Base-by-base conservation (phyloP, 495 filamentous ascomycete genomes). In the Extremus antarcticus region DNA sequence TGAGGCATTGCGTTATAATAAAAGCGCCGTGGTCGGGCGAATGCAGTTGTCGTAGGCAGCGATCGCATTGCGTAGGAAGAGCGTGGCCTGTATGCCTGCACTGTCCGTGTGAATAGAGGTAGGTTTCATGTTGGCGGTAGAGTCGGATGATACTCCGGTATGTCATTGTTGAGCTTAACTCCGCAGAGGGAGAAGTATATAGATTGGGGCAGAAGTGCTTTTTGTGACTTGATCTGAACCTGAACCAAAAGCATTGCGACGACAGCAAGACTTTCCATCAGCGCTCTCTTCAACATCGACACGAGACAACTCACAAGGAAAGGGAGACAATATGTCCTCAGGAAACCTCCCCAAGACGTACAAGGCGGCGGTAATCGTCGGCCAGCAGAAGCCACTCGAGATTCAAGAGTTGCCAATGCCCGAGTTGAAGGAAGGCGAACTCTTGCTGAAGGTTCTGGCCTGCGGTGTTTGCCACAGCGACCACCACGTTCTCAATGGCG, bases 391-490 rank as follows among this genome's bases (percentile, higher is more conserved):
- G 24, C 63, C 65, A 11, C 62, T 67, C 46, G 52, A 56, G 13
- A 65, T 73, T 52, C 66, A 66, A 54, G 69, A 73, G 1, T 46
- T 70, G 16, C 64, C 64, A 1, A 55, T 72, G 43, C 45, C 64
- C 35, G 55, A 62, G 29, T 66, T 68, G 3, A 54, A 68, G 51
- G 43, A 63, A 3, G 66, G 67, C 16, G 64, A 72, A 51, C 53
- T 73, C n/a, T 56, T 73, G 48, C 63, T 72, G 56, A 72, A 73
- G 53, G 67, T 69, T 32, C 61, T 59, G 19, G 70, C 70, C 0
- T 70, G 67, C 40, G 71, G 71, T 16, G 66, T 73, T 38, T 73
- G 70, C 59, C 68, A 69, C 53, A 61, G 60, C 11, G 71, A 73
- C 50, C 19, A 40, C n/a, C 51, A 62, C 23, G 55, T 68, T 0